These are phyloP conservation scores for Fusarium austroafricanum DNA, from an alignment of 2,329 filamentous ascomycete genomes.

Conservation along the genomic window DNA sequence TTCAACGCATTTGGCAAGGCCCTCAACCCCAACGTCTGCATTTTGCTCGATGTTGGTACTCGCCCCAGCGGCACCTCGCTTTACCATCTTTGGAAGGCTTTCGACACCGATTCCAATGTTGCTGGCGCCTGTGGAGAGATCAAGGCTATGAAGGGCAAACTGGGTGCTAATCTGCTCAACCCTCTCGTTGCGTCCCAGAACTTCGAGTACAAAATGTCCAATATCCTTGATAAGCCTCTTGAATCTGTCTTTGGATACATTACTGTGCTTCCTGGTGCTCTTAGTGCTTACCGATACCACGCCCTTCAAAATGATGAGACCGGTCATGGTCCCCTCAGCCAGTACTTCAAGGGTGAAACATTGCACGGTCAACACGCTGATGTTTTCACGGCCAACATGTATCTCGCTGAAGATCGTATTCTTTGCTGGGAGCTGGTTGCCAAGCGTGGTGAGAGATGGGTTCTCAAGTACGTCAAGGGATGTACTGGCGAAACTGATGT, in stretches of 20 bases:
- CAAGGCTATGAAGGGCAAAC: conserved; percentile 93
- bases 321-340: conserved; percentile 92
- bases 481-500: conserved; percentile 98
- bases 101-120: conserved; percentile 97
- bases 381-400: conserved; percentile 98
- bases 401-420: conserved; percentile 89
- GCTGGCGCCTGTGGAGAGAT: conserved; percentile 98
- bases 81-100: conserved; percentile 99
- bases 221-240: conserved; percentile 96
- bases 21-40: conserved; percentile 95
- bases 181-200: conserved; percentile 97
- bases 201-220: conserved; percentile 99
- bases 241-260: conserved; percentile 99
- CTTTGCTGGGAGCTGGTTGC: conserved; percentile 95
- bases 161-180: conserved; percentile 85
- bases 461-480: conserved; percentile 96
- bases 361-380: conserved; percentile 95
- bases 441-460: conserved; percentile 94
- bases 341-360: conserved; percentile 99
- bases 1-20: conserved; percentile 97
- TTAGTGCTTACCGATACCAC: conserved; percentile 95
- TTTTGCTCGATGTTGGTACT: conserved; percentile 95
- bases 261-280: conserved; percentile 92
- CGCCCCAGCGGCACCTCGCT: conserved; percentile 88
- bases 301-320: conserved; percentile 97